A percentile compares a stretch with the other conserved stretches of the same genome.
These are phyloP conservation scores for Parascedosporium putredinis DNA, from an alignment of 2,329 filamentous ascomycete genomes.

Conservation along the genomic window DNA sequence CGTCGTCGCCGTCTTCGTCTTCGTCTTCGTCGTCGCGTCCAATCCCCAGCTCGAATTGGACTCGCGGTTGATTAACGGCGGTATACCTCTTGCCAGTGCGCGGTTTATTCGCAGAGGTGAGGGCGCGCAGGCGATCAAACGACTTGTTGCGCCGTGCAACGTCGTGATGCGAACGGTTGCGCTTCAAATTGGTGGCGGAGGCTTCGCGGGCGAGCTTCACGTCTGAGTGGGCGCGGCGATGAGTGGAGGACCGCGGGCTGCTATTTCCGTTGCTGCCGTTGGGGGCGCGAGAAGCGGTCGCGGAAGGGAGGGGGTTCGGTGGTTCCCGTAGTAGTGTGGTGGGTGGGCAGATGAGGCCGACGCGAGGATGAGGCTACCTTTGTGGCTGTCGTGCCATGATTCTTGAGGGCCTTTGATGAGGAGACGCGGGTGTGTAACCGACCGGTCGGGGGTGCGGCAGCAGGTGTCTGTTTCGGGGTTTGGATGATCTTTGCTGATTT, in stretches of 20 bases:
- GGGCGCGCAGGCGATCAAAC: constrained; percentile 29
- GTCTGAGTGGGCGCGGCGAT: constrained; percentile 16
- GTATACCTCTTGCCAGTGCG: constrained; percentile 23
- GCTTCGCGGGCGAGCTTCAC: constrained; percentile 28
- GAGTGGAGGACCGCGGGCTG: constrained; percentile 20
- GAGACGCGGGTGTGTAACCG: constrained; percentile 42
- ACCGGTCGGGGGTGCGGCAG: constrained; percentile 13
- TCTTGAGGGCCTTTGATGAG: constrained; percentile 41
- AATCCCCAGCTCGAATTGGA: constrained; percentile 54
- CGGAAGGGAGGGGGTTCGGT: constrained; percentile 21
- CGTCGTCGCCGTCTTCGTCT: constrained; percentile 39
- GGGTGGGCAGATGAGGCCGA: constrained; percentile 13
- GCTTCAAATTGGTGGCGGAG: constrained; percentile 37
- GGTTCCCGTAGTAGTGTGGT: constrained; percentile 10
- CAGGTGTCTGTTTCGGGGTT: not conserved
- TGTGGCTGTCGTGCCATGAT: constrained; percentile 14
- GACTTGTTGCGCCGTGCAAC: constrained; percentile 42
- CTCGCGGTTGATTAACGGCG: constrained; percentile 40
- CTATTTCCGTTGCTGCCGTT: no score
- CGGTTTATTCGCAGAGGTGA: constrained; percentile 4
- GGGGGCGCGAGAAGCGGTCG: constrained; percentile 25
- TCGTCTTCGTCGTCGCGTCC: constrained; percentile 28
- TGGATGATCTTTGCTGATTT: not conserved
- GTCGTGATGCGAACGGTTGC: constrained; percentile 50
- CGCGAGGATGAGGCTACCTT: not conserved